Conservation (phyloP, 805 yeast species). For the Suhomyces prunicola region DNA sequence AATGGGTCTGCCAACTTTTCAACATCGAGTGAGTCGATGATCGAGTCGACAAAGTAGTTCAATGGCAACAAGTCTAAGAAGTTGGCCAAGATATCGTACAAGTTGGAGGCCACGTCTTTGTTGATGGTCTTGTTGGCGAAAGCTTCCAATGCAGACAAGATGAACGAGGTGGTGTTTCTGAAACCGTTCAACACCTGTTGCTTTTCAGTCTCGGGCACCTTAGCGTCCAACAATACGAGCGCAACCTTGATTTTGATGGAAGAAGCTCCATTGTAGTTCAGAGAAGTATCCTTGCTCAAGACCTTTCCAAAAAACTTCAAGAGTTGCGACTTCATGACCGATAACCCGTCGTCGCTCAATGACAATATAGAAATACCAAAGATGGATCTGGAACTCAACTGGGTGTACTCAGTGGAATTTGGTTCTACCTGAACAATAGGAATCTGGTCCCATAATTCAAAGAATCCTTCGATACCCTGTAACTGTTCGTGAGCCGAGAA, state of each 20-base stretch:
- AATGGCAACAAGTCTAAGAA: slow-evolving; percentile 73
- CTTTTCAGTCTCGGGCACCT: slow-evolving; percentile 27
- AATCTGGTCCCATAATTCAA: slow-evolving; percentile 49
- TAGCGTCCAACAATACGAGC: slow-evolving; percentile 45
- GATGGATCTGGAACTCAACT: slow-evolving; percentile 51
- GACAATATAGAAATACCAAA: slow-evolving; percentile 61
- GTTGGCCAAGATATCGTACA: slow-evolving; percentile 58
- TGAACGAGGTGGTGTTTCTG: slow-evolving; percentile 32
- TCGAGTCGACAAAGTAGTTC: slow-evolving; percentile 63
- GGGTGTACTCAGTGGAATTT: slow-evolving; percentile 32
- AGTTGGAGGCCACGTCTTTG: slow-evolving; percentile 31
- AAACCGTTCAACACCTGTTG: slow-evolving; percentile 30
- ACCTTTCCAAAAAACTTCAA: slow-evolving; percentile 57
- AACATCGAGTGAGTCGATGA: slow-evolving; percentile 39
- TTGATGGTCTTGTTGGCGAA: slow-evolving; percentile 18
- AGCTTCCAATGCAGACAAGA: slow-evolving; percentile 37
- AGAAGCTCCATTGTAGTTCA: slow-evolving; percentile 16
- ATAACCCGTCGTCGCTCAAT: slow-evolving; percentile 46
- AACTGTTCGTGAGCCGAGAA: slow-evolving; percentile 71
- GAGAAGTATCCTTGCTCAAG: slow-evolving; percentile 25
- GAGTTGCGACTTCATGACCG: slow-evolving; percentile 47
- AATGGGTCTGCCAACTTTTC: slow-evolving; percentile 28
- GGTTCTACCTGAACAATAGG: slow-evolving; percentile 44
- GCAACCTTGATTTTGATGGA: slow-evolving; percentile 52
- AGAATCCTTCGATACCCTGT: slow-evolving; percentile 47